phyloP scores from a whole-genome alignment of 331 rosid genomes.

The Malus hybrid region DNA sequence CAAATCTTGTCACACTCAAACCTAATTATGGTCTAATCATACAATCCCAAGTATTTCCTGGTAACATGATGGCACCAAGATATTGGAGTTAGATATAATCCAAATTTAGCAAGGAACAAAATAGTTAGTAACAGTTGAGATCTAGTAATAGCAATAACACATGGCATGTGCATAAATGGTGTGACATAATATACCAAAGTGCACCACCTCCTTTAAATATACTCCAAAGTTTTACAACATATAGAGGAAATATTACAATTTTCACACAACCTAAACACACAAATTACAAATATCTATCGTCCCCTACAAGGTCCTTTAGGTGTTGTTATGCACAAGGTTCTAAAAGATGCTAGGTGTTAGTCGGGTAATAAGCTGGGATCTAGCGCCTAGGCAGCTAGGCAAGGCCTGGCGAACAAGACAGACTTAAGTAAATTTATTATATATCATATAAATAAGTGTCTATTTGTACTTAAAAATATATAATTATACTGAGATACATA shows the following conservation, averaged over 20 bases:
- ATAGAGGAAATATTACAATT: not conserved
- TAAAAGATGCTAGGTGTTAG: no score
- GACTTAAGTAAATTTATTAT: no score
- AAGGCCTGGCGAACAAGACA: accelerated
- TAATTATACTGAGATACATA: no score
- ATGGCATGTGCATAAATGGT: not conserved
- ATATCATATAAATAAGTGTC: no score
- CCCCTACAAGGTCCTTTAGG: not conserved
- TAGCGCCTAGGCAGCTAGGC: no score
- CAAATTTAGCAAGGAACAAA: not conserved
- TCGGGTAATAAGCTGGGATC: no score
- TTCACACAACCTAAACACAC: not conserved
- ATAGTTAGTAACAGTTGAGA: not conserved
- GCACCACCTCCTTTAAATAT: not conserved
- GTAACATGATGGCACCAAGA: no score
- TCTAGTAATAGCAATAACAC: not conserved
- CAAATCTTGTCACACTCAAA: not conserved
- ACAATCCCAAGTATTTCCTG: no score
- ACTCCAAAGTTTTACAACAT: not conserved
- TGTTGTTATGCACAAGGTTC: not conserved
- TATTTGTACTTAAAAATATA: no score
- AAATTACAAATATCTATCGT: not conserved
- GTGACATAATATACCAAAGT: not conserved
- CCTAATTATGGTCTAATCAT: not conserved
- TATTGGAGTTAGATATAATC: not conserved